Base-by-base conservation (phyloP, 2,329 filamentous ascomycete species). In the Diaporthe ampelina region DNA sequence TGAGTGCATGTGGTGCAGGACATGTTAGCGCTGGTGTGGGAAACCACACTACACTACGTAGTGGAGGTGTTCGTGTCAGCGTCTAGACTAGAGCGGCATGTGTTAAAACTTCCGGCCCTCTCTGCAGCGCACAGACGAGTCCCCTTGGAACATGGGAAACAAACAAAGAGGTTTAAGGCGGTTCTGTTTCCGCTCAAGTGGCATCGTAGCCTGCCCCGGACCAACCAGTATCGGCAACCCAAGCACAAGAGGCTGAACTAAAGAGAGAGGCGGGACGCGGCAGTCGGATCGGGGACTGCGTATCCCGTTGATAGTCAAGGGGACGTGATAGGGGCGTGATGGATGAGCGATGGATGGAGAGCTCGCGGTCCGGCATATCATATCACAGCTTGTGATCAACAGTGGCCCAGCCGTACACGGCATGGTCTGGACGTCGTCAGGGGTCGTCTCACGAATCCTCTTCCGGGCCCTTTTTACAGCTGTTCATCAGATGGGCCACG, bases 61-160 rank as follows among this genome's bases (percentile, higher is more conserved):
- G 29, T 57, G 24, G 45, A 37, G 70, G 29, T 73, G 70, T 68
- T 69, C 71, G 59, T 68, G 71, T 73, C 71, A 54, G 35, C 32
- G 63, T 54, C 48, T 68, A 32, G 63, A 40, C 63, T 68, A 54
- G 63, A 54, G 32, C 63, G 63, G 63, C 63, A 68, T 68, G 32
- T 68, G 63, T 26, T 54, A 68, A 68, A 68, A 68, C 63, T 68
- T 40, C 63, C 63, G 63, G 63, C 19, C 45, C 32, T 43, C 43
- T 65, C 48, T 68, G 48, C 63, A 54, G 63, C 29, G 63, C 63
- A 68, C 63, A 68, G 63, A 54, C 63, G 21, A 35, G 45, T 19
- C 48, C 48, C 48, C 40, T 52, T 40, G 63, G 48, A 15, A 24
- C 45, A 40, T 37, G 21, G 32, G 63, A 40, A 67, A 67, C 63